phyloP scores from a whole-genome alignment of 352 stramenopile genomes.

The Thraustochytrium sp. region DNA sequence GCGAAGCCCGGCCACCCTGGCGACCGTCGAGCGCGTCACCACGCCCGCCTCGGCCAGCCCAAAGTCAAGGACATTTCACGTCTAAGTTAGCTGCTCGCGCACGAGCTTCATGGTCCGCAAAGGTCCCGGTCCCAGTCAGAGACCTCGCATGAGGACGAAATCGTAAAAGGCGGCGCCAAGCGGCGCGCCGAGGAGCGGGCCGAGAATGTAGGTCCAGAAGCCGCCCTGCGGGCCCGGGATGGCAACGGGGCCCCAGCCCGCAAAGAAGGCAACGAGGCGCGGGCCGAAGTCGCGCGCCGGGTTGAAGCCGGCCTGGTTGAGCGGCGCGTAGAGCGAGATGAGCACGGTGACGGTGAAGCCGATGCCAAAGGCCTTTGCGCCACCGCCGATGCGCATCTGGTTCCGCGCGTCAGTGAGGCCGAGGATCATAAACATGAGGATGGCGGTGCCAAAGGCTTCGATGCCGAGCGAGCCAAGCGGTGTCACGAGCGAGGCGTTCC shows the following conservation, averaged over 20 bases:
- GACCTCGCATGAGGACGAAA: no score
- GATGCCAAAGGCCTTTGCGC: constrained; percentile 44
- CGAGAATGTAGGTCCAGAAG: constrained; percentile 68
- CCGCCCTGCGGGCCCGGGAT: constrained; percentile 55
- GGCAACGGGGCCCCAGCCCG: constrained; percentile 59
- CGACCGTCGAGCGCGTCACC: no score
- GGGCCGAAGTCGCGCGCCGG: constrained; percentile 65
- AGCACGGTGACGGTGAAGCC: constrained; percentile 53
- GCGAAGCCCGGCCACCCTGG: no score
- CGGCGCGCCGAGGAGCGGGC: no score
- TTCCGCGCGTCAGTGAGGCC: constrained; percentile 55
- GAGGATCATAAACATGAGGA: constrained; percentile 64
- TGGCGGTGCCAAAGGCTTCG: constrained; percentile 59
- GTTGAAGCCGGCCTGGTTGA: constrained; percentile 68
- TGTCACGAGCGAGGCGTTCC: constrained; percentile 50
- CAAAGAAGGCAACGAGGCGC: constrained; percentile 49
- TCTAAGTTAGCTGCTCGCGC: no score
- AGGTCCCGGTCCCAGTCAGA: no score
- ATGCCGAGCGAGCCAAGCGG: constrained; percentile 54
- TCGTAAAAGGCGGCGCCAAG: constrained; percentile 56
- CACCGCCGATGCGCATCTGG: neutral
- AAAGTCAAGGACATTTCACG: no score
- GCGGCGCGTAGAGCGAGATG: constrained; percentile 58
- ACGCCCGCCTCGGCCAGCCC: no score
- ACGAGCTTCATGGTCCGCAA: no score